Base-by-base conservation (phyloP, 176 grass and related monocot genomes). In the Zoysia japonica region DNA sequence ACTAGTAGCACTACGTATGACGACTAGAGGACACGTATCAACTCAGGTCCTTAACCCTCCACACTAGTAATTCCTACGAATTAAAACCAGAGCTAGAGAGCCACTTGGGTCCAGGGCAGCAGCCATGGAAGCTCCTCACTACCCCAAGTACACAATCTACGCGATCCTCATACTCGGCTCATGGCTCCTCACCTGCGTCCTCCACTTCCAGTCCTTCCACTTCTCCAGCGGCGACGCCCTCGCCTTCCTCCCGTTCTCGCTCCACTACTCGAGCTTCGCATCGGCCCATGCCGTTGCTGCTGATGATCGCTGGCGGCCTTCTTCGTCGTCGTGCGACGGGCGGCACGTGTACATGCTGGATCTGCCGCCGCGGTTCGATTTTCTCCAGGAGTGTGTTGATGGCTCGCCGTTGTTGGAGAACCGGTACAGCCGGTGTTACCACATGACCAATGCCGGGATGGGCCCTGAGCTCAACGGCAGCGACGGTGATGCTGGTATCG, bases 381-480 rank as follows among this genome's bases (percentile, higher is more conserved):
- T 49, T 14, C 59, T 61, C 4, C 8, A 4, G 59, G 59, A 61
- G 3, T 40, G 61, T 11, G 61, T 38, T 2, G 61, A 38, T 43
- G 17, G 44, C 43, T 69, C 67, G 3, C 67, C 42, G 1, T 43
- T 11, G 42, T 12, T 69, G 8, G 66, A 72, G 1, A 46, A 76
- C 13, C 64, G 65, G 43, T 47, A 47, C 43, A n/a, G n/a, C 9
- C 11, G 43, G 49, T 83, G 87, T 67, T 5, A 5, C 5, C 8
- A 69, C 64, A 38, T 73, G 69, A 69, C 63, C 44, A 84, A 88
- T 56, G 70, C 63, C 7, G 86, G 86, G 43, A 76, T 88, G 17
- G 86, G 80, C 36, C 86, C 75, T 10, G 61, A 38, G 61, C 61
- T 64, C 36, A 72, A 64, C 11, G 49, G 12, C 70, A 72, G 59